Base-by-base conservation (phyloP, 2,329 filamentous ascomycete species). In the Aspergillus piperis region DNA sequence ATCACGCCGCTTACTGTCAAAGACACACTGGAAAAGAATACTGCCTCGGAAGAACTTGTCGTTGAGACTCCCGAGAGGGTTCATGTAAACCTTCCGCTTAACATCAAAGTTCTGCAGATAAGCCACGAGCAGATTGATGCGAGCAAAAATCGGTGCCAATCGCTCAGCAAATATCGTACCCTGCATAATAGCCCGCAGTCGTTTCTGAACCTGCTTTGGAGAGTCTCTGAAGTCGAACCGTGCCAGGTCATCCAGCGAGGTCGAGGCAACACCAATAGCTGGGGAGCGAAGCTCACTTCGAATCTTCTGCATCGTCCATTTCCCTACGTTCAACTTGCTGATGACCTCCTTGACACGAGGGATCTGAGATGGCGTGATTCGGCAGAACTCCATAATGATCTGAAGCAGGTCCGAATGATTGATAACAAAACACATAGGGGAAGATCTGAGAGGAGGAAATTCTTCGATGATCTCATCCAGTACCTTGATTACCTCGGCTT, bases 401-500 rank as follows among this genome's bases (percentile, higher is more conserved):
- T 94, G 89, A 10, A 99, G 79, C 3, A 99, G 82, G 72, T 92
- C 89, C 0, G 91, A 91, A 72, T 99, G 95, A 52, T 95, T 95
- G 38, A 99, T 76, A 65, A 96, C 88, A 67, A 97, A 96, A 71
- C 90, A 96, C 86, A 97, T 92, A 25, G 87, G 85, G 2, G 84
- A 83, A 0, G 86, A 83, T 8, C 86, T 83, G 11, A 96, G 81
- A 2, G 88, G 87, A 0, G 93, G 93, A 64, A 98, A 93, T 5
- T 89, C 85, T 52, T 88, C 83, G 15, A 96, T 84, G 42, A 97
- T 90, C 73, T 99, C 95, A 72, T 99, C 95, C 21, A 98, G 80
- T 2, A 98, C 93, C 69, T 97, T 98, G 67, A 99, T 86, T 0
- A 92, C 89, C 75, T 98, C 94, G 0, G 94, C 94, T 75, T 99